Conservation (phyloP, 2,329 filamentous ascomycete genomes). For the Calonectria montana region DNA sequence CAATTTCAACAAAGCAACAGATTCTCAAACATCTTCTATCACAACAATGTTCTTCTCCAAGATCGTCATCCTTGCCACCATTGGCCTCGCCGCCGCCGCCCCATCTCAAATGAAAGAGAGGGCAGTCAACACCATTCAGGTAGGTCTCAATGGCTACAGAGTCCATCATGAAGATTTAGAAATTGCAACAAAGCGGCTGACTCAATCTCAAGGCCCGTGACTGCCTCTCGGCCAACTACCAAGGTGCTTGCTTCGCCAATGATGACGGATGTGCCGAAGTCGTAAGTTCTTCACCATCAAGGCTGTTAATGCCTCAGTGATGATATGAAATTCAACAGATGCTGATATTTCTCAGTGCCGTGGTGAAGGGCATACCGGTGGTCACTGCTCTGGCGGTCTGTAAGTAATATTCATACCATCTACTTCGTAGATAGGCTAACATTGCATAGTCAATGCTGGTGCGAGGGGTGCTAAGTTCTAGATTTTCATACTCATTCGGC, state of each 20-base stretch:
- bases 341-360: neutral
- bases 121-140: neutral
- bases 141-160: neutral
- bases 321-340: neutral
- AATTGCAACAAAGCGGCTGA: neutral
- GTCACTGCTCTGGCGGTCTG: neutral
- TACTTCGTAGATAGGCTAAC: neutral
- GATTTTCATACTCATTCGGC: neutral
- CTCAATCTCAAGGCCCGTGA: neutral
- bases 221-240: neutral
- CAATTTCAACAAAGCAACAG: neutral
- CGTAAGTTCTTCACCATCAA: neutral
- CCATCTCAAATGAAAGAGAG: neutral
- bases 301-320: neutral
- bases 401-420: neutral
- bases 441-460: neutral
- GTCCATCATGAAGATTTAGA: neutral
- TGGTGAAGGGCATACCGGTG: neutral
- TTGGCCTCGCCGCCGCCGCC: neutral
- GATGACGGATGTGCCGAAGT: neutral
- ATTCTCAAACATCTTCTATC: neutral
- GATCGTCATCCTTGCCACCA: neutral
- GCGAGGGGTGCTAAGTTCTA: neutral
- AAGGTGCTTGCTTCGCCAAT: neutral
- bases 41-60: neutral